Evolutionary conservation across 306 rosid genomes (phyloP).

Genomic region (Castanea crenata): DNA sequence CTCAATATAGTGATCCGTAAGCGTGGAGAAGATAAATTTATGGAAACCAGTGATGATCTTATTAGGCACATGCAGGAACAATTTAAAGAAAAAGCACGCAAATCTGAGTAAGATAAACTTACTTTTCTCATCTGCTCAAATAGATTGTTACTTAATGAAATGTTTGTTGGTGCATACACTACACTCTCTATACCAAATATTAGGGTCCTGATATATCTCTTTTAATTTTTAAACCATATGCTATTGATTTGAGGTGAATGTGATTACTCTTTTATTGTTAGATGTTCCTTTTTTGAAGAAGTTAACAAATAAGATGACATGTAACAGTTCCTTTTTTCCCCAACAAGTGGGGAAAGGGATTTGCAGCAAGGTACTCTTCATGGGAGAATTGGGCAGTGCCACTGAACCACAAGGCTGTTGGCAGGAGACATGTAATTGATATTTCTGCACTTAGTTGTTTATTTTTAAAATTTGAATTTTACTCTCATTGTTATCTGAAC

Average conservation of each 20-base stretch:
- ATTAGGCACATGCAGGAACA: constrained; percentile 97
- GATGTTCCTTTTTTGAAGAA: not conserved
- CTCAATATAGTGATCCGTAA: constrained; percentile 88
- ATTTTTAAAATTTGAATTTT: not conserved
- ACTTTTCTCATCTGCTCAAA: constrained; percentile 16
- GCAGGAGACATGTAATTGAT: constrained; percentile 2
- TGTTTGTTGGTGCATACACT: constrained; percentile 15
- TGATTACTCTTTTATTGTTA: not conserved
- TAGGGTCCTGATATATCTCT: not conserved
- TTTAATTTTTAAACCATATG: not conserved
- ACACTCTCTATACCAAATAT: not conserved
- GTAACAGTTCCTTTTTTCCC: not conserved
- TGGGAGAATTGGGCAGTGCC: no score
- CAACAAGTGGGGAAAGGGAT: no score
- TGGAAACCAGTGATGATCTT: constrained; percentile 96
- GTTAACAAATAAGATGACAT: constrained; percentile 1
- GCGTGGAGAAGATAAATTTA: constrained; percentile 60
- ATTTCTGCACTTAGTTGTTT: not conserved
- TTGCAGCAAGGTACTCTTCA: no score
- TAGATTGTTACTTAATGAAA: constrained; percentile 14
- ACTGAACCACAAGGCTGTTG: no score
- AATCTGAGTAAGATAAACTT: constrained; percentile 76
- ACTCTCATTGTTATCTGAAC: not conserved
- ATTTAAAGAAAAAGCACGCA: constrained; percentile 96
- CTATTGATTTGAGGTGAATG: not conserved